phyloP scores from a whole-genome alignment of 345 rosid genomes.

The Populus davidiana region DNA sequence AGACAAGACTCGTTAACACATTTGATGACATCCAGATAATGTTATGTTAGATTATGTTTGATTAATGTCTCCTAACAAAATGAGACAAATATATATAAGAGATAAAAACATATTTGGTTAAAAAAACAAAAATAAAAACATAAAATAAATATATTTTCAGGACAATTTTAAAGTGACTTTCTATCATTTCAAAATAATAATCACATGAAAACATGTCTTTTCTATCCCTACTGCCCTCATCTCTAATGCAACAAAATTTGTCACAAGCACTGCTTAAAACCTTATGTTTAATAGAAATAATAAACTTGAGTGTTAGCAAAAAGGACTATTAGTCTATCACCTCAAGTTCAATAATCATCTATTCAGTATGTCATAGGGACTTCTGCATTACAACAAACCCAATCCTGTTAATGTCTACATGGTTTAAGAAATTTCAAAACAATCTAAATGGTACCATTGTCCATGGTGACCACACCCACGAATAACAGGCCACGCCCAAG shows the following conservation, averaged over 20 bases:
- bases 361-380: neutral
- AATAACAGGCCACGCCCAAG: neutral
- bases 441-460: neutral
- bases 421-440: neutral
- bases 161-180: no score
- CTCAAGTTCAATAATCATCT: neutral
- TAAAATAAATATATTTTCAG: no score
- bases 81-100: no score
- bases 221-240: no score
- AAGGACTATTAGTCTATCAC: neutral
- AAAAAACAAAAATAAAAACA: no score
- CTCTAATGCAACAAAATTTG: neutral
- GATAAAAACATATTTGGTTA: no score
- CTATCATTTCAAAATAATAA: no score
- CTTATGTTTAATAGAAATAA: neutral
- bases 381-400: constrained; percentile 3
- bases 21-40: neutral
- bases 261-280: neutral
- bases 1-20: neutral
- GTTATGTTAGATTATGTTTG: no score
- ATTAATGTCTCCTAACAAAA: no score
- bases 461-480: neutral
- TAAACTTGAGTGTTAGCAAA: neutral
- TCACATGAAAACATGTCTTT: no score
- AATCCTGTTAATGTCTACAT: neutral